These are phyloP conservation scores for Stephanocyclus meneghinianus DNA, from an alignment of 352 stramenopile genomes.

Conservation along the genomic window DNA sequence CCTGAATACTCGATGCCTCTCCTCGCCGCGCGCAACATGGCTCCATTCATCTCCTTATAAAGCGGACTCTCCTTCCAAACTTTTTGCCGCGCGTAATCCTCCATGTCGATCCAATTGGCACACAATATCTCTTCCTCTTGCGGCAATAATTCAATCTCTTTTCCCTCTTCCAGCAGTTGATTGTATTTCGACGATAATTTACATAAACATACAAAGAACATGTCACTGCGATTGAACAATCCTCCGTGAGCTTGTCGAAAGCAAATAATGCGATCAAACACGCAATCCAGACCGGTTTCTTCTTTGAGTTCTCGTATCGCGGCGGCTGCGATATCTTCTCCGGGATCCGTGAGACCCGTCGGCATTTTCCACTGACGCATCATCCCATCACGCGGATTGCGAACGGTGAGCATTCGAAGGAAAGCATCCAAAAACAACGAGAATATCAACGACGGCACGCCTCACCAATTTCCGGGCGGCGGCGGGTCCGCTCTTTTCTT, in stretches of 20 bases:
- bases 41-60: slow-evolving; percentile 68
- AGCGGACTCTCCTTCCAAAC: slow-evolving; percentile 61
- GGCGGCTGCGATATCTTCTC: slow-evolving; percentile 76
- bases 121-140: slow-evolving; percentile 77
- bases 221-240: slow-evolving; percentile 55
- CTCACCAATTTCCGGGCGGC: slow-evolving; percentile 53
- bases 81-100: slow-evolving; percentile 72
- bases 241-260: slow-evolving; percentile 74
- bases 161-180: slow-evolving; percentile 24
- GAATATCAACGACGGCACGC: slow-evolving; percentile 11
- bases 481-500: slow-evolving; percentile 71
- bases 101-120: slow-evolving; percentile 79
- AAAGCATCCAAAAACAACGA: background rate
- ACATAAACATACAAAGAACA: slow-evolving; percentile 81
- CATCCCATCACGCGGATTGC: too few relatives aligned
- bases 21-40: slow-evolving; percentile 42
- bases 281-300: slow-evolving; percentile 73
- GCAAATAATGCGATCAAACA: slow-evolving; percentile 65
- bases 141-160: slow-evolving; percentile 36
- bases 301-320: slow-evolving; percentile 76
- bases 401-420: background rate
- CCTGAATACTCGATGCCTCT: slow-evolving; percentile 22
- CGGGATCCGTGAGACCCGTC: slow-evolving; percentile 75
- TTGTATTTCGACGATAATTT: slow-evolving; percentile 41
- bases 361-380: slow-evolving; percentile 75